phyloP scores from a whole-genome alignment of 2,329 filamentous ascomycete species.

The Stachybotrys chartarum region DNA sequence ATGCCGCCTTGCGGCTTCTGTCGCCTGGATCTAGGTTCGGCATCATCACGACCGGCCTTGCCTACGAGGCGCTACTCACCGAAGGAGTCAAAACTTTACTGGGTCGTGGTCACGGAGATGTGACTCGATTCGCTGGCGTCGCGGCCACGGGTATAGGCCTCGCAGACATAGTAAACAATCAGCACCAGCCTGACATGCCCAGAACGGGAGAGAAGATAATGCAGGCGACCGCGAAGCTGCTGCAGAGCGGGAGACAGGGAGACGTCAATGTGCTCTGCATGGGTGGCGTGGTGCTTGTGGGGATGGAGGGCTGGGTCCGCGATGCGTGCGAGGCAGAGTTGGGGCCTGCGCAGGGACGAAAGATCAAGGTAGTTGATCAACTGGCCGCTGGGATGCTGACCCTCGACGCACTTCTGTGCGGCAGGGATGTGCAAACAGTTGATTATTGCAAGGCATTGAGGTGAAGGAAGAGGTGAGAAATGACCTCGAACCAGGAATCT shows the following conservation, averaged over 20 bases:
- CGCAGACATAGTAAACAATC: slow-evolving; percentile 1
- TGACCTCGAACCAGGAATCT: too few species aligned
- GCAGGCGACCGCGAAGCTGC: not conserved
- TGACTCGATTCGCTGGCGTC: slow-evolving; percentile 5
- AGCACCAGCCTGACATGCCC: not conserved
- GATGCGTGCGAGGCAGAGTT: slow-evolving; percentile 4
- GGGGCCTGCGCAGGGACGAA: not conserved
- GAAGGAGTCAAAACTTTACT: slow-evolving; percentile 2
- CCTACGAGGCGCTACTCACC: slow-evolving; percentile 5
- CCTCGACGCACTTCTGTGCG: slow-evolving; percentile 3
- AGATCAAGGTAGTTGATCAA: slow-evolving; percentile 7
- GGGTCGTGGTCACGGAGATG: slow-evolving; percentile 1
- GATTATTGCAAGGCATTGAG: slow-evolving; percentile 5
- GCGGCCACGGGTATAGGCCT: slow-evolving; percentile 5
- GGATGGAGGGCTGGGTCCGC: slow-evolving; percentile 8
- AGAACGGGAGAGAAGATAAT: slow-evolving; percentile 1
- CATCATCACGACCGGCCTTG: slow-evolving; percentile 6
- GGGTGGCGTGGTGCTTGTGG: slow-evolving; percentile 7
- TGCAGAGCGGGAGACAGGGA: not conserved
- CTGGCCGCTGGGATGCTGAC: slow-evolving; percentile 6
- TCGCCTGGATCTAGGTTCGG: slow-evolving; percentile 2
- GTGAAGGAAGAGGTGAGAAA: not conserved
- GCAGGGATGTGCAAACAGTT: slow-evolving; percentile 2
- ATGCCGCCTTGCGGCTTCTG: slow-evolving; percentile 4
- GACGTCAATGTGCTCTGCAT: slow-evolving; percentile 5